phyloP scores from a whole-genome alignment of 2,329 filamentous ascomycete species.

The Chaetomium sp. region DNA sequence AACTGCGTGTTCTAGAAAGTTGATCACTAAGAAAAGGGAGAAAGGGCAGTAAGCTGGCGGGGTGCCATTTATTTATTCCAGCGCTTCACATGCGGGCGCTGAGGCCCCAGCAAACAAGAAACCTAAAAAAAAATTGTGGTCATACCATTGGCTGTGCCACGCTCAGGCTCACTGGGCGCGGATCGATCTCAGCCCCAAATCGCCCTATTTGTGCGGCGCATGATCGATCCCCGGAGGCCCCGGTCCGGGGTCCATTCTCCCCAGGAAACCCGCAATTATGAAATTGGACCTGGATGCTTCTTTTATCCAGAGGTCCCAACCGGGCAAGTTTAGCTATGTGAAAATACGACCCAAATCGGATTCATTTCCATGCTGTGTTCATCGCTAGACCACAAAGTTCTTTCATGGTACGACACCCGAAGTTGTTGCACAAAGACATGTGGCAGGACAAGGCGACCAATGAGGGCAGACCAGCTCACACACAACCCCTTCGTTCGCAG shows the following conservation, averaged over 20 bases:
- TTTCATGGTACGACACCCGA: neutral
- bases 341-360: neutral
- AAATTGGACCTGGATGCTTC: neutral
- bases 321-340: neutral
- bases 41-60: conserved; percentile 9
- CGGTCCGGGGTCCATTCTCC: neutral
- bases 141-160: conserved; percentile 17
- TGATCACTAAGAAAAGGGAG: conserved; percentile 17
- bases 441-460: conserved; percentile 3
- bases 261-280: neutral
- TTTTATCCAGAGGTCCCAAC: neutral
- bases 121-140: conserved; percentile 20
- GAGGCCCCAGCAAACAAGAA: conserved; percentile 12
- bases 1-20: neutral
- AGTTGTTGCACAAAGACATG: neutral
- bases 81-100: conserved; percentile 14
- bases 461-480: neutral
- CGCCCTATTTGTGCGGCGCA: conserved; percentile 22
- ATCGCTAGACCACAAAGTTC: neutral
- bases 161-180: neutral
- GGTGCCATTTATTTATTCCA: conserved; percentile 8
- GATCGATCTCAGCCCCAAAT: conserved; percentile 27
- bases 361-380: neutral
- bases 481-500: neutral
- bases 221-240: conserved; percentile 22